Percentiles rank a stretch among this genome's conserved stretches.
Evolutionary conservation across 352 stramenopile genomes (phyloP).

Genomic region (Globisporangium solare): DNA sequence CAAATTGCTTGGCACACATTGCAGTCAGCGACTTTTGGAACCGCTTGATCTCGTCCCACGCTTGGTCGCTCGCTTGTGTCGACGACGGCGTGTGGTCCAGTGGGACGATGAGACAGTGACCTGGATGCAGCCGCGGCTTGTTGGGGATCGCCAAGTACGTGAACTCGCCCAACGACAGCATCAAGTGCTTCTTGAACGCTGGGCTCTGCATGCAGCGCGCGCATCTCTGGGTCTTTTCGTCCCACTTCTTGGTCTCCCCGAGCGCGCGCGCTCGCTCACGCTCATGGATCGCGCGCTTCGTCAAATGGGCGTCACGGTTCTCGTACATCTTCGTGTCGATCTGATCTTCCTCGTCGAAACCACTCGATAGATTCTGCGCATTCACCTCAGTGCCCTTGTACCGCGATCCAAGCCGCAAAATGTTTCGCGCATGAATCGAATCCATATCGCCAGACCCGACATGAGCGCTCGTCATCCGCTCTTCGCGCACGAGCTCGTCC

Average conservation of each 20-base stretch:
- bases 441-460: conserved; percentile 56
- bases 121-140: conserved; percentile 44
- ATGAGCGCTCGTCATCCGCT: conserved; percentile 51
- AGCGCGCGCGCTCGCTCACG: conserved; percentile 47
- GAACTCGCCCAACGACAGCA: conserved; percentile 73
- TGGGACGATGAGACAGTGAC: conserved; percentile 72
- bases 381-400: conserved; percentile 73
- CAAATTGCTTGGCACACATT: conserved; percentile 59
- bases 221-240: conserved; percentile 65
- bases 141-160: conserved; percentile 68
- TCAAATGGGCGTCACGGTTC: conserved; percentile 41
- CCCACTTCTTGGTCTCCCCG: conserved; percentile 62
- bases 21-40: conserved; percentile 53
- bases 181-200: conserved; percentile 74
- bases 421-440: conserved; percentile 58
- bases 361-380: conserved; percentile 56
- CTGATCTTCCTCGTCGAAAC: conserved; percentile 81
- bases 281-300: conserved; percentile 48
- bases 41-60: conserved; percentile 50
- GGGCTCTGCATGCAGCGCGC: conserved; percentile 62
- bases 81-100: conserved; percentile 64
- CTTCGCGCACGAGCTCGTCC: conserved; percentile 74
- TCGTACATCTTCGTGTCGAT: conserved; percentile 64
- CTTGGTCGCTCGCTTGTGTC: conserved; percentile 58
- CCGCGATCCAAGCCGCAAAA: conserved; percentile 62